Evolutionary conservation across 75 land plant species (phyloP).

Genomic region (Ceratopteris richardii): DNA sequence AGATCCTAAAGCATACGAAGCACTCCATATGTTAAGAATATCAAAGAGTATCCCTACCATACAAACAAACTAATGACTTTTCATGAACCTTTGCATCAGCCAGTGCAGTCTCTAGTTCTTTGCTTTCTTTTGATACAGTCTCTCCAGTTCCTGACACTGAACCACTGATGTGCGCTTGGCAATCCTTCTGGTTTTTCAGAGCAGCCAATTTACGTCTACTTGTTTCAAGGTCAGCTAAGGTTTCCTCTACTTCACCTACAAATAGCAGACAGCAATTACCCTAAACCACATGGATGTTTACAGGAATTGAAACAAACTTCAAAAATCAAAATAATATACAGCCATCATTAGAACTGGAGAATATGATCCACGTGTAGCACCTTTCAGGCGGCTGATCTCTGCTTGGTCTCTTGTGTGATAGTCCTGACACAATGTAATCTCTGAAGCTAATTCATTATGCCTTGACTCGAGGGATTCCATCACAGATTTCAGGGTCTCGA

Average conservation of each 20-base stretch:
- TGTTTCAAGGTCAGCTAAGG: constrained; percentile 78
- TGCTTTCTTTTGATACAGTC: constrained; percentile 36
- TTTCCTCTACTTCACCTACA: constrained; percentile 83
- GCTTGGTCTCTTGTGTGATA: constrained; percentile 29
- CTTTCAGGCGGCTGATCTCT: constrained; percentile 22
- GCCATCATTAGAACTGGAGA: no score
- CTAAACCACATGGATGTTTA: no score
- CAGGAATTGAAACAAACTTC: background rate
- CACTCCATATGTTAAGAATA: background rate
- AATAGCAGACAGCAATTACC: no score
- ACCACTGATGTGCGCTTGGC: constrained; percentile 28
- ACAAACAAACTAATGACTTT: background rate
- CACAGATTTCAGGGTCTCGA: constrained; percentile 11
- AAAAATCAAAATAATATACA: no score
- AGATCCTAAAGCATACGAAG: constrained; percentile 43
- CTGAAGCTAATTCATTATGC: constrained; percentile 25
- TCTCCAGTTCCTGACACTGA: constrained; percentile 15
- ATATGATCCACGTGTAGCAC: no score
- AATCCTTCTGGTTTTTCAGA: constrained; percentile 61
- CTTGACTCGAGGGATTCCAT: constrained; percentile 32
- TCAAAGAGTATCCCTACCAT: background rate
- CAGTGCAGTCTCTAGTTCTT: constrained; percentile 63
- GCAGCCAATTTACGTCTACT: constrained; percentile 70
- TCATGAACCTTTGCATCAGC: constrained; percentile 71
- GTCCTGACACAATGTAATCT: constrained; percentile 14